Percentiles rank a stretch among this genome's conserved stretches.
Evolutionary conservation across 108 stramenopile genomes (phyloP).

Genomic region (Halocafeteria seosinensis): DNA sequence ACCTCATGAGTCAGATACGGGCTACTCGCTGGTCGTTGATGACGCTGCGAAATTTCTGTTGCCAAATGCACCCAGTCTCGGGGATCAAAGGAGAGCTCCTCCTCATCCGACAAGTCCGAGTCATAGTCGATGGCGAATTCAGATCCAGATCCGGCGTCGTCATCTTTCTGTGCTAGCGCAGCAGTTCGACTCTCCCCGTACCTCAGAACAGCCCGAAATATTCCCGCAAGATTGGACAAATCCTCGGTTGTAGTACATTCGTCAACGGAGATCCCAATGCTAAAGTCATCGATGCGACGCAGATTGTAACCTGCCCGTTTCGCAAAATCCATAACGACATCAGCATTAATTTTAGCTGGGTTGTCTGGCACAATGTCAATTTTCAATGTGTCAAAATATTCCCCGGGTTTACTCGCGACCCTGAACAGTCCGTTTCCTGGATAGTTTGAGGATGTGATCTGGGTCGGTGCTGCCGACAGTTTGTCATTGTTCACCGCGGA

Average conservation of each 20-base stretch:
- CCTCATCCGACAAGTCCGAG: background rate
- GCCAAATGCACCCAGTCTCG: too few relatives aligned
- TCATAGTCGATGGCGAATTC: conserved; percentile 39
- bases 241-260: conserved; percentile 73
- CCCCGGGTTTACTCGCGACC: background rate
- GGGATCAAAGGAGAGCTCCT: background rate
- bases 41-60: background rate
- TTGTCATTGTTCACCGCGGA: background rate
- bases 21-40: conserved; percentile 15
- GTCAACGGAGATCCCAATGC: conserved; percentile 69
- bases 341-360: conserved; percentile 21
- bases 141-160: conserved; percentile 52
- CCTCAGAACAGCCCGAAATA: too few relatives aligned
- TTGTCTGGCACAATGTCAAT: conserved; percentile 37
- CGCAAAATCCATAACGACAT: conserved; percentile 50
- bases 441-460: background rate
- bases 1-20: conserved; percentile 72
- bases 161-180: too few relatives aligned
- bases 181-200: too few relatives aligned
- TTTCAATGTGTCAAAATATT: conserved; percentile 84
- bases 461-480: too few relatives aligned
- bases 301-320: conserved; percentile 66
- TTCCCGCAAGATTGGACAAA: conserved; percentile 13
- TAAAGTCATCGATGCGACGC: conserved; percentile 61
- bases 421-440: too few relatives aligned